These are phyloP conservation scores for Sphaerostilbella broomeana DNA, from an alignment of 2,329 filamentous ascomycete genomes.

Conservation along the genomic window DNA sequence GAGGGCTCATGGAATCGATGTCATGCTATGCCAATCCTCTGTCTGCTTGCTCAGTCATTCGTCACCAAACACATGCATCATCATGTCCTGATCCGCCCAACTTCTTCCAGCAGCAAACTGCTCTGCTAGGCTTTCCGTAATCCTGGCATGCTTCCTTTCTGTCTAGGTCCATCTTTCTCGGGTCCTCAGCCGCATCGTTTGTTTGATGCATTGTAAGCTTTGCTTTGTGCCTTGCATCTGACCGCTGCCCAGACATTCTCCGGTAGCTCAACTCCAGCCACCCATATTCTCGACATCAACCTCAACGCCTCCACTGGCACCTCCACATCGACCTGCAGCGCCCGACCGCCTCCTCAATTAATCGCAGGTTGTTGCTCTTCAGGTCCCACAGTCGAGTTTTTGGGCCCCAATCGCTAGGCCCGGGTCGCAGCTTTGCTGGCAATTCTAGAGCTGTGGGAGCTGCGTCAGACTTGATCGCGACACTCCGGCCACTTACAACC, in stretches of 20 bases:
- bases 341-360: constrained; percentile 13
- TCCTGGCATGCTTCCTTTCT: too few species aligned
- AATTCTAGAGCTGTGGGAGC: too few species aligned
- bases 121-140: too few species aligned
- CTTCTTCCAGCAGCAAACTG: too few species aligned
- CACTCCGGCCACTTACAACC: constrained; percentile 5
- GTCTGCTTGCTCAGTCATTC: too few species aligned
- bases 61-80: too few species aligned
- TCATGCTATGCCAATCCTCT: too few species aligned
- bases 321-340: constrained; percentile 14
- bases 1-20: too few species aligned
- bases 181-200: constrained; percentile 9
- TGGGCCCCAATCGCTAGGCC: constrained; percentile 8
- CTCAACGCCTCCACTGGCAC: constrained; percentile 11
- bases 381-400: constrained; percentile 7
- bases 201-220: constrained; percentile 10
- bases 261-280: constrained; percentile 7
- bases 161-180: background rate
- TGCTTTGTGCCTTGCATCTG: constrained; percentile 13
- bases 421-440: background rate
- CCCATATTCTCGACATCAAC: constrained; percentile 11
- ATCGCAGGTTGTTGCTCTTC: constrained; percentile 4
- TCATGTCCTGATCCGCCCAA: too few species aligned
- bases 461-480: constrained; percentile 4
- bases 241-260: constrained; percentile 10